These are phyloP conservation scores for Luzula sylvatica DNA, from an alignment of 176 grass and related monocot species.

Conservation along the genomic window DNA sequence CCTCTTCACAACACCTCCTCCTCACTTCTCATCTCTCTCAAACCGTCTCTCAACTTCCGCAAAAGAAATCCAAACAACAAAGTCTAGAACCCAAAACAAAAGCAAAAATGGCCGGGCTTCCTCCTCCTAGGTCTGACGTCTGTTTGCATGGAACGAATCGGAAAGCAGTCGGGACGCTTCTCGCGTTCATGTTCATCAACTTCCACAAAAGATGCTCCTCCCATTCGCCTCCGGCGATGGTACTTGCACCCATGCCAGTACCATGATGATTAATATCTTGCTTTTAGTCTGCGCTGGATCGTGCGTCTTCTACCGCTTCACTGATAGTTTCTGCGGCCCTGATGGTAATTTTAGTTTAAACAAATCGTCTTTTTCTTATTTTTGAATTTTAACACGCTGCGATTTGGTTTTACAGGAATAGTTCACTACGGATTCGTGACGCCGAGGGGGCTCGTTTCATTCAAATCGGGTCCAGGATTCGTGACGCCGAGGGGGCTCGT, in stretches of 20 bases:
- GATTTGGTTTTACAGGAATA: slow-evolving; percentile 15
- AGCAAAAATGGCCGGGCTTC: not conserved
- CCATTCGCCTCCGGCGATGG: slow-evolving; percentile 34
- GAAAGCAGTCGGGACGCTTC: slow-evolving; percentile 35
- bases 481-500: slow-evolving; percentile 39
- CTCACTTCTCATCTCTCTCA: not conserved
- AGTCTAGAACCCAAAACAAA: not conserved
- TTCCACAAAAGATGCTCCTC: slow-evolving; percentile 54
- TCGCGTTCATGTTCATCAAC: too few relatives aligned
- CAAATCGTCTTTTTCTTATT: too few relatives aligned
- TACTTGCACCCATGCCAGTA: slow-evolving; percentile 33
- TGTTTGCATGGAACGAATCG: too few relatives aligned
- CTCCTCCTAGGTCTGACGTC: not conserved
- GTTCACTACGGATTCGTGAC: slow-evolving; percentile 63
- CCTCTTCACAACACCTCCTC: too few relatives aligned
- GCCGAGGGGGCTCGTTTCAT: slow-evolving; percentile 34
- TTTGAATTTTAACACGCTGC: too few relatives aligned
- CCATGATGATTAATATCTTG: slow-evolving; percentile 27
- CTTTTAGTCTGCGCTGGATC: slow-evolving; percentile 39
- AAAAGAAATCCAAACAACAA: not conserved
- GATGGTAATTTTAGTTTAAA: slow-evolving; percentile 24
- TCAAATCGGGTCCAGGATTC: slow-evolving; percentile 41
- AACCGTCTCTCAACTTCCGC: not conserved
- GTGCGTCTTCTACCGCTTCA: slow-evolving; percentile 72
- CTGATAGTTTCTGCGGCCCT: slow-evolving; percentile 46